These are phyloP conservation scores for Penicillium lagena DNA, from an alignment of 495 filamentous ascomycete genomes.

Conservation along the genomic window DNA sequence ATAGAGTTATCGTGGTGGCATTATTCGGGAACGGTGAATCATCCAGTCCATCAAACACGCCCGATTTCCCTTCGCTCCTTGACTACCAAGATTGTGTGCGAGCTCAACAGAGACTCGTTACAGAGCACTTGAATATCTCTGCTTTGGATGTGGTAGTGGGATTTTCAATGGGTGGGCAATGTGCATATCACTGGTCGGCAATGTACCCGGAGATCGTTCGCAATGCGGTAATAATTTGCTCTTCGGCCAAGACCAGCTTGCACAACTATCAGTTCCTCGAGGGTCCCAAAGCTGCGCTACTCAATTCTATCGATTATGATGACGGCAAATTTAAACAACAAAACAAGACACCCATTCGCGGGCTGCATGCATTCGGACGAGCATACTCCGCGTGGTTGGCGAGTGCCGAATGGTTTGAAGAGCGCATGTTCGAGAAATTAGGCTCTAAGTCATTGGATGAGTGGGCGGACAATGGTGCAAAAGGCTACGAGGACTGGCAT, in stretches of 20 bases:
- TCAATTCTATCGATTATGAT: conserved; percentile 26
- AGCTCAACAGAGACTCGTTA: conserved; percentile 54
- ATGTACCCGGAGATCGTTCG: conserved; percentile 56
- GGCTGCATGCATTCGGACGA: conserved; percentile 55
- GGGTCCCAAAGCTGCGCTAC: conserved; percentile 53
- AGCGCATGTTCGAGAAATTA: conserved; percentile 45
- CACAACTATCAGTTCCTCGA: conserved; percentile 66
- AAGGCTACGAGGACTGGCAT: conserved; percentile 32
- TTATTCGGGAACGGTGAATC: conserved; percentile 64
- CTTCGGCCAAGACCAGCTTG: conserved; percentile 53
- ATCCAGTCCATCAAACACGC: conserved; percentile 53
- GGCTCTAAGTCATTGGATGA: conserved; percentile 51
- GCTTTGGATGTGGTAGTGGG: conserved; percentile 51
- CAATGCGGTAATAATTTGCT: conserved; percentile 55
- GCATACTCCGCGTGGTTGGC: conserved; percentile 66
- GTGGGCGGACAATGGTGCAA: conserved; percentile 51
- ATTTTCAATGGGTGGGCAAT: conserved; percentile 62
- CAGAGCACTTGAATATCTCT: conserved; percentile 43
- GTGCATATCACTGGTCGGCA: conserved; percentile 57
- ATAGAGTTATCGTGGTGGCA: conserved; percentile 56
- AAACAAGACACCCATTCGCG: conserved; percentile 21
- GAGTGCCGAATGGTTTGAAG: conserved; percentile 57
- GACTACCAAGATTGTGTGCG: conserved; percentile 54
- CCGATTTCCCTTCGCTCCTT: conserved; percentile 47
- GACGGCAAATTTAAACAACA: conserved; percentile 37